Base-by-base conservation (phyloP, 2,329 filamentous ascomycete genomes). In the Fusarium nelsonii region DNA sequence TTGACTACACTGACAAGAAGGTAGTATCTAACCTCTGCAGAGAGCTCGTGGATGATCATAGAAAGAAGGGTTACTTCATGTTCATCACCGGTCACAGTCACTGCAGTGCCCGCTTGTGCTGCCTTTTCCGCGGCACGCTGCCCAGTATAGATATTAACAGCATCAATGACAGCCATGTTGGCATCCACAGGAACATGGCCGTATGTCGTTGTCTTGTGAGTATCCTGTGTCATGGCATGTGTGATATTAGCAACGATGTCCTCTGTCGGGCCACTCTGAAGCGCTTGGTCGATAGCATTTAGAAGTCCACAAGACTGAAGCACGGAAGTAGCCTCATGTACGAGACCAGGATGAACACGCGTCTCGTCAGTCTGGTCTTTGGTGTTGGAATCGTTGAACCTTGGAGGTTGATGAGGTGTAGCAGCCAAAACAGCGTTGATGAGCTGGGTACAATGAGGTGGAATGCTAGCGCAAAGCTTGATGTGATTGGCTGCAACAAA, bases 401-500 rank as follows among this genome's bases (percentile, higher is more conserved):
- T 94, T 72, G 88, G 90, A 58, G 78, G 78, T 20, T 87, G 88
- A 26, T 91, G 92, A 14, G 92, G 93, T 66, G 90, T 92, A 9
- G 94, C 93, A 66, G 92, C 92, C 65, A 98, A 85, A 54, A 99
- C 89, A 56, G 97, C 85, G 75, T 98, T 97, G 70, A 94, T 89
- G 53, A 97, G 84, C 79, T 98, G 96, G 16, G 91, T 90, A 79
- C 93, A 96, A 75, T 96, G 91, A 51, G 90, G 88, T 2, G 94
- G 92, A 60, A 98, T 91, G 74, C 88, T 89, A 72, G 92, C 90
- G 81, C 91, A 94, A 53, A 99, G 88, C 71, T 89, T 88, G 71
- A 92, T 89, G 76, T 97, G 92, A 78, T 97, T 93, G 73, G 94
- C 92, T 8, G 92, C 91, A 41, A 99, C 82, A 79, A 97, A 99